Conservation (phyloP, 305 asterid genomes). For the Fraxinus dipetala region DNA sequence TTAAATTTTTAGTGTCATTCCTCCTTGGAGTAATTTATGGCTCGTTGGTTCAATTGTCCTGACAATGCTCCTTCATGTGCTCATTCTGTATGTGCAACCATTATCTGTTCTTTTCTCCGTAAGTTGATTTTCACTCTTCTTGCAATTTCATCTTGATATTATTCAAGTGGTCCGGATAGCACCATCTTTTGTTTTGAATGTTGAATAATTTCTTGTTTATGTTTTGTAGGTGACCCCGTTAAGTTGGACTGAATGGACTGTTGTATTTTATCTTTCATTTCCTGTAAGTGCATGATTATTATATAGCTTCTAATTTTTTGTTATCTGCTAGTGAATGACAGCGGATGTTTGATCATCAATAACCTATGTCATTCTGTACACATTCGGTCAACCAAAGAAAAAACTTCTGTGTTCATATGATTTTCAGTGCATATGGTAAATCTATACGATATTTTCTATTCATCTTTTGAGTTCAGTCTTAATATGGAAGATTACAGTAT, state of each 20-base stretch:
- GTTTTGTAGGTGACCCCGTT: conserved; percentile 75
- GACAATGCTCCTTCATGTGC: conserved; percentile 84
- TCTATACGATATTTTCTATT: not conserved
- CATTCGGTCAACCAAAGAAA: not conserved
- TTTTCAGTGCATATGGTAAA: not conserved
- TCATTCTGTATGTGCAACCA: conserved; percentile 81
- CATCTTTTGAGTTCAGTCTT: not conserved
- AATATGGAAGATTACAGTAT: not conserved
- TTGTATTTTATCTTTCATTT: conserved; percentile 84
- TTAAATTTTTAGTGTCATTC: conserved; percentile 58
- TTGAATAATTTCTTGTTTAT: conserved; percentile 22
- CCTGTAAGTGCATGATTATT: conserved; percentile 61
- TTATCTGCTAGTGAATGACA: not conserved
- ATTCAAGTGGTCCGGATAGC: not conserved
- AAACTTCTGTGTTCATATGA: not conserved
- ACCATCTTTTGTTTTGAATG: not conserved
- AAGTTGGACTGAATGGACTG: conserved; percentile 91
- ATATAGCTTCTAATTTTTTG: not conserved
- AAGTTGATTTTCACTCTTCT: conserved; percentile 39
- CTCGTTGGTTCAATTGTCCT: conserved; percentile 86
- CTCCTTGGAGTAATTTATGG: conserved; percentile 98
- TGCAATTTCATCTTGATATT: not conserved
- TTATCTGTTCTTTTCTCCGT: conserved; percentile 84
- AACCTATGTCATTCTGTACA: not conserved
- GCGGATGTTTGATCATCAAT: not conserved